These are phyloP conservation scores for Aquilaria yunnanensis DNA, from an alignment of 345 rosid genomes.

Conservation along the genomic window DNA sequence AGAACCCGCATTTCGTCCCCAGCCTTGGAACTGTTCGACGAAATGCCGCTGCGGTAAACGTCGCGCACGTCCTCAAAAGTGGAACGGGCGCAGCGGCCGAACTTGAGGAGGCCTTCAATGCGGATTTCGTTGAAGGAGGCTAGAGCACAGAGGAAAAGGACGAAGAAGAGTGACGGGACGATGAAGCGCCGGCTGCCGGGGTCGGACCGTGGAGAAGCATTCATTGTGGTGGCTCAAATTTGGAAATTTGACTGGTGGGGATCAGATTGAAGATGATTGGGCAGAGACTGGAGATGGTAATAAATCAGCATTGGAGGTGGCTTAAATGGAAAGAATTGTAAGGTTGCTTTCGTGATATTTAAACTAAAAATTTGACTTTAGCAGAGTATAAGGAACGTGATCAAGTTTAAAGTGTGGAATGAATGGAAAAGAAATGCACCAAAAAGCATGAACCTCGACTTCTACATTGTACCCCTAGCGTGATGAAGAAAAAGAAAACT, in stretches of 20 bases:
- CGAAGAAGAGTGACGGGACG: constrained; percentile 5
- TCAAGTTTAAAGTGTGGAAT: constrained; percentile 8
- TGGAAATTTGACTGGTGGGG: not conserved
- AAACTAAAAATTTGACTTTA: constrained; percentile 29
- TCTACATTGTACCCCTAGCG: constrained; percentile 12
- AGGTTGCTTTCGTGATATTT: constrained; percentile 20
- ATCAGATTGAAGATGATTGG: not conserved
- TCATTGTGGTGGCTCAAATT: constrained; percentile 6
- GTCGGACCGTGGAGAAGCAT: constrained; percentile 4
- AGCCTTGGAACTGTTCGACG: not conserved
- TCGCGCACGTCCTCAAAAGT: not conserved
- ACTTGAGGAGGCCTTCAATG: constrained; percentile 23
- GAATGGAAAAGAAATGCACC: not conserved
- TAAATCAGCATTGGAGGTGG: not conserved
- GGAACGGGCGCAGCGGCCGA: constrained; percentile 44
- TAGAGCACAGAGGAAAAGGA: constrained; percentile 11
- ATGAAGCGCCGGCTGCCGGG: constrained; percentile 3
- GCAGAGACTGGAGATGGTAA: too few relatives aligned
- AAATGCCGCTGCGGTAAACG: too few relatives aligned
- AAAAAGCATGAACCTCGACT: not conserved
- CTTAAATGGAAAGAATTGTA: constrained; percentile 11
- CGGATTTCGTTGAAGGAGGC: constrained; percentile 17
- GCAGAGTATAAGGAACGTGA: constrained; percentile 16
- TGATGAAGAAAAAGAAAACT: not conserved
- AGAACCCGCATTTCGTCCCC: constrained; percentile 54